These are phyloP conservation scores for Maudiozyma barnettii DNA, from an alignment of 805 yeast genomes.

Conservation along the genomic window DNA sequence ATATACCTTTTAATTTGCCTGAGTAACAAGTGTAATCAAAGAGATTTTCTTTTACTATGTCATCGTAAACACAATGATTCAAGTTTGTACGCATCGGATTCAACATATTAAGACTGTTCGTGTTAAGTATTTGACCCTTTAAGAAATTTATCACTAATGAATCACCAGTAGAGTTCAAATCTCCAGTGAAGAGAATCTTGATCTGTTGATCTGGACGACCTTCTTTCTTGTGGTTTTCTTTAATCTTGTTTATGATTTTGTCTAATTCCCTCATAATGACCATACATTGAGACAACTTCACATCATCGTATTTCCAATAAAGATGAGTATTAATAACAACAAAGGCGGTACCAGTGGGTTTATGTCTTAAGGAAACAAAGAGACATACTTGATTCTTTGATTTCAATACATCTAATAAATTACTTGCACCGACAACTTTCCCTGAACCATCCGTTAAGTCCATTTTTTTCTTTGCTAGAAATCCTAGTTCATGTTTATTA, in stretches of 20 bases:
- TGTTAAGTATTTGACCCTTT: constrained; percentile 26
- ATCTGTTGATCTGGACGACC: constrained; percentile 12
- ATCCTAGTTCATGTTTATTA: constrained; percentile 20
- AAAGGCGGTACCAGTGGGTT: constrained; percentile 30
- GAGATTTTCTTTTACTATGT: constrained; percentile 17
- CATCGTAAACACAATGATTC: constrained; percentile 28
- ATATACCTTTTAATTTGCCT: constrained; percentile 39
- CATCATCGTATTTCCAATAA: constrained; percentile 51
- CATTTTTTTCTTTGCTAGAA: constrained; percentile 15
- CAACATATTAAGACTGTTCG: constrained; percentile 21
- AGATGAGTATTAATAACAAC: constrained; percentile 52
- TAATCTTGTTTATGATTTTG: constrained; percentile 18
- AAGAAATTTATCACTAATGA: constrained; percentile 42
- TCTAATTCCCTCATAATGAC: constrained; percentile 32
- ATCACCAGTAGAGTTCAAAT: constrained; percentile 43
- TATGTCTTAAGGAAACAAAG: constrained; percentile 40
- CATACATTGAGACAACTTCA: constrained; percentile 45
- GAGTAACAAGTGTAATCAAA: constrained; percentile 40
- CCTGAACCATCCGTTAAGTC: constrained; percentile 27
- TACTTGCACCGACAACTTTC: constrained; percentile 17
- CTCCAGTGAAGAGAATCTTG: constrained; percentile 44
- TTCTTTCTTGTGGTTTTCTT: constrained; percentile 4
- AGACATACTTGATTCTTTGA: constrained; percentile 50
- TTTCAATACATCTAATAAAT: constrained; percentile 29
- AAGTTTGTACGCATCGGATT: constrained; percentile 27